Conservation (phyloP, 2,329 filamentous ascomycete species). For the Ascochyta lentis region DNA sequence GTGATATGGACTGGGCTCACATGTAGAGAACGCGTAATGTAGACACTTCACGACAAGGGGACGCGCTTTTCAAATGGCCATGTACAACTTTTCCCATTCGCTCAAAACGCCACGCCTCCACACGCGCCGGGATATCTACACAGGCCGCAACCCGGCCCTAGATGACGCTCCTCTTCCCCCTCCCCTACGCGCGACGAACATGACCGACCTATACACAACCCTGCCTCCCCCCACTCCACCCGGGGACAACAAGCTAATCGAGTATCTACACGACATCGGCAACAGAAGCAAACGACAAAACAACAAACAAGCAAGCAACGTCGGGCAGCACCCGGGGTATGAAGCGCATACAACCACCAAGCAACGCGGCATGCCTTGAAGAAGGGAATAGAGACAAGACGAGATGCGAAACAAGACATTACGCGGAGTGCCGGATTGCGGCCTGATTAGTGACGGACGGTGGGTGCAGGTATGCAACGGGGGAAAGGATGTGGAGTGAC, state of each 20-base stretch:
- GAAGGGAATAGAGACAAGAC: slow-evolving; percentile 5
- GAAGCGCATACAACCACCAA: background rate
- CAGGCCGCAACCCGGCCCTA: background rate
- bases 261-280: background rate
- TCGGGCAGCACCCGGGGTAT: slow-evolving; percentile 4
- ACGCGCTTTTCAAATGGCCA: background rate
- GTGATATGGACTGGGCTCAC: too few species aligned
- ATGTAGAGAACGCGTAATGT: too few species aligned
- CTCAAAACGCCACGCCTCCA: slow-evolving; percentile 10
- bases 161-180: background rate
- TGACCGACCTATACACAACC: slow-evolving; percentile 4
- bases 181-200: background rate
- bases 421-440: slow-evolving; percentile 6
- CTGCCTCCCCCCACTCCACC: background rate
- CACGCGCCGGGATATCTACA: slow-evolving; percentile 9
- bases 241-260: background rate
- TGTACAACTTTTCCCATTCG: slow-evolving; percentile 22
- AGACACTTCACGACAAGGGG: too few species aligned
- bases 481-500: background rate
- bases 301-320: too few species aligned
- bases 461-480: background rate
- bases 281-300: background rate
- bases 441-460: slow-evolving; percentile 6
- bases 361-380: background rate
- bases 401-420: slow-evolving; percentile 12